These are phyloP conservation scores for Apiotrichum laibachii DNA, from an alignment of 1,284 basidiomycete genomes.

Conservation along the genomic window DNA sequence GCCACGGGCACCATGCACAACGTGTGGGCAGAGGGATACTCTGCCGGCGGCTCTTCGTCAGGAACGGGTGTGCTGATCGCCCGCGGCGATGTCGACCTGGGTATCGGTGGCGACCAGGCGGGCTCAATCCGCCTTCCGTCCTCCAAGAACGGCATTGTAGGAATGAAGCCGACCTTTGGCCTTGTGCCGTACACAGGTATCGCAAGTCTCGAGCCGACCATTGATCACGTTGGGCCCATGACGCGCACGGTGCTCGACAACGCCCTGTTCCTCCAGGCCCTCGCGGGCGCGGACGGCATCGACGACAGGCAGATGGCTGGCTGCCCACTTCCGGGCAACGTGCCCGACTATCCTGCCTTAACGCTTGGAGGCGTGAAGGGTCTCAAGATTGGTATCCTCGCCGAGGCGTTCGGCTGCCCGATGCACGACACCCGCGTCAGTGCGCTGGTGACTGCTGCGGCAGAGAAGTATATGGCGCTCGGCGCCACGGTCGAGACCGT, in stretches of 20 bases:
- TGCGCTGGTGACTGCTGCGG: constrained; percentile 18
- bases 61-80: constrained; percentile 56
- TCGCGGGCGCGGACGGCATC: constrained; percentile 56
- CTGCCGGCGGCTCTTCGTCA: constrained; percentile 55
- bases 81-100: constrained; percentile 53
- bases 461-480: constrained; percentile 13
- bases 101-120: constrained; percentile 57
- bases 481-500: constrained; percentile 23
- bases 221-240: constrained; percentile 51
- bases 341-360: constrained; percentile 51
- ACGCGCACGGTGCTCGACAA: constrained; percentile 53
- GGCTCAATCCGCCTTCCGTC: constrained; percentile 55
- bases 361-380: constrained; percentile 20
- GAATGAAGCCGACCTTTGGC: constrained; percentile 57
- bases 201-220: constrained; percentile 51
- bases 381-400: constrained; percentile 53
- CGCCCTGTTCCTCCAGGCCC: constrained; percentile 54
- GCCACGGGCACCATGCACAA: constrained; percentile 52
- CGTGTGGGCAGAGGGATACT: constrained; percentile 54
- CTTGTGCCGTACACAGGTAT: constrained; percentile 58
- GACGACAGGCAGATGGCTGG: constrained; percentile 56
- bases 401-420: constrained; percentile 52
- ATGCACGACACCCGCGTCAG: constrained; percentile 32
- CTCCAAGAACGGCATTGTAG: constrained; percentile 55
- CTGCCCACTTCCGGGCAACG: constrained; percentile 50